Evolutionary conservation across 2,329 filamentous ascomycete genomes (phyloP), one percentile per base, ranked within the genome.

Genomic region (Fusarium sp.): DNA sequence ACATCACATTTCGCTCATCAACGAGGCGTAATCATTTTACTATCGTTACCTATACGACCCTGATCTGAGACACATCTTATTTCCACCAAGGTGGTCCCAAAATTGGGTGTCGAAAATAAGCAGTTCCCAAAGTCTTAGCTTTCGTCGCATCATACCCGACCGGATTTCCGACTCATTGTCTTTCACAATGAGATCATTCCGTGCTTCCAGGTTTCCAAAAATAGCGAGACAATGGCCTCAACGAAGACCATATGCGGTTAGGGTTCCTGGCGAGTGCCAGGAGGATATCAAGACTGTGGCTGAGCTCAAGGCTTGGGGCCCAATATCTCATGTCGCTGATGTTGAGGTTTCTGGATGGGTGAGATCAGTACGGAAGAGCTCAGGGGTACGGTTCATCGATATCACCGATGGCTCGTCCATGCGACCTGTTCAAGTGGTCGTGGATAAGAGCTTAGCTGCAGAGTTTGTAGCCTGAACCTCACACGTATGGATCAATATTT

Each of bases 341-440:
- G 83, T 91, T 47, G 84, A 85, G 59, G 83, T 97, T 72, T 86
- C 91, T 77, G 95, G 94, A 65, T 95, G 91, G 82, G 86, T 97
- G 57, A 88, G 92, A 67, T 95, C 93, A 6, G 90, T 97, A 63
- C 88, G 95, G 66, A 92, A 93, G 78, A 94, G 97, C 83, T 97
- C 97, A 78, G 86, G 86, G 23, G 85, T 91, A 62, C 90, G 91
- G 7, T 98, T 99, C 81, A 91, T 94, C 53, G 88, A 93, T 62
- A 84, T 98, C 53, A 91, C 91, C 12, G 96, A 99, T 83, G 96
- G 96, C 44, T 97, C 94, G 13, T 93, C 92, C 41, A 83, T 92
- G 71, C 84, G 90, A 65, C 84, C 92, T 30, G 79, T 98, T 57
- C 96, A 99, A 81, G 93, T 91, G 45, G 89, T 97, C 46, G 82